These are phyloP conservation scores for Kwoniella shivajii DNA, from an alignment of 1,284 basidiomycete species.

Conservation along the genomic window DNA sequence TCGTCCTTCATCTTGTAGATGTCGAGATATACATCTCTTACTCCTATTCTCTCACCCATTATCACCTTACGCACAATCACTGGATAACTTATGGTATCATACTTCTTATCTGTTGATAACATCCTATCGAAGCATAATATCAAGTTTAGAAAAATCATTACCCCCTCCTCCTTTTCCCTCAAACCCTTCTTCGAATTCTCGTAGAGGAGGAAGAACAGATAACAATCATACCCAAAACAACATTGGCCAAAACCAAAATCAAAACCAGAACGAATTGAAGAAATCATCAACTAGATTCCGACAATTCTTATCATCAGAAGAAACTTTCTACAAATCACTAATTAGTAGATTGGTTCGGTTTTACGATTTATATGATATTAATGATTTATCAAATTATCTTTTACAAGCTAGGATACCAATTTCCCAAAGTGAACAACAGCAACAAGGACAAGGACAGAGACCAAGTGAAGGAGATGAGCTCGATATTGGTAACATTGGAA, in stretches of 20 bases:
- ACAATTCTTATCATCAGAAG: slow-evolving; percentile 80
- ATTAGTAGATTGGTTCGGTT: slow-evolving; percentile 66
- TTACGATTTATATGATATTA: slow-evolving; percentile 61
- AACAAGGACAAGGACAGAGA: slow-evolving; percentile 45
- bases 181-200: background rate
- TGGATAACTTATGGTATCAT: slow-evolving; percentile 87
- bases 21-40: slow-evolving; percentile 73
- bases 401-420: slow-evolving; percentile 47
- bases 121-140: slow-evolving; percentile 75
- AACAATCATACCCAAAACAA: slow-evolving; percentile 4
- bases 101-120: slow-evolving; percentile 86
- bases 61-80: slow-evolving; percentile 73
- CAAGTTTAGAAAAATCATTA: slow-evolving; percentile 61
- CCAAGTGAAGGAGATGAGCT: slow-evolving; percentile 4
- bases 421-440: slow-evolving; percentile 39
- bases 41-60: slow-evolving; percentile 75
- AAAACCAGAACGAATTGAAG: slow-evolving; percentile 66
- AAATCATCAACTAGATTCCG: slow-evolving; percentile 84
- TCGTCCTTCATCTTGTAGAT: slow-evolving; percentile 56
- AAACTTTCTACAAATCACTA: slow-evolving; percentile 81
- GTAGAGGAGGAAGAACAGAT: background rate
- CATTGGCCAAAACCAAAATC: slow-evolving; percentile 12
- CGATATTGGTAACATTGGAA: too few relatives aligned
- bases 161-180: slow-evolving; percentile 27
- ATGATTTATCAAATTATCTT: slow-evolving; percentile 23